Conservation (phyloP, 116 monocot genomes). For the Thalassia testudinum region DNA sequence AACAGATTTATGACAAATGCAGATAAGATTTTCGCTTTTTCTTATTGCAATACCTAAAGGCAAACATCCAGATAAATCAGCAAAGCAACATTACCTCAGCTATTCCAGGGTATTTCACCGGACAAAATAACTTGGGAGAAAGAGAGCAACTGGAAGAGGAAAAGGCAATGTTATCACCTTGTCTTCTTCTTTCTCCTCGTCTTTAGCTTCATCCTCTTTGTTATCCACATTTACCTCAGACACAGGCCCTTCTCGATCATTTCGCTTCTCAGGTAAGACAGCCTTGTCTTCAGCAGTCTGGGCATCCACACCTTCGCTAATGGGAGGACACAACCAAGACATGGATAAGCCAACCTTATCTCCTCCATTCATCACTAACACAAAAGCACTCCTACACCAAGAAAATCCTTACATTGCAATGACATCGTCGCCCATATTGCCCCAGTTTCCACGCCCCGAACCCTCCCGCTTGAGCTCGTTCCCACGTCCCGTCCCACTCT, state of each 20-base stretch:
- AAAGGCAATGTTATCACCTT: conserved; percentile 15
- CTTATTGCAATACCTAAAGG: no score
- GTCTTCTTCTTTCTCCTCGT: conserved; percentile 34
- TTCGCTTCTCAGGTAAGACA: conserved; percentile 14
- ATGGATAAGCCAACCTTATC: no score
- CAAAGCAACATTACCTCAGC: no score
- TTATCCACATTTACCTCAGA: conserved; percentile 11
- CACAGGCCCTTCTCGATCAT: conserved; percentile 5
- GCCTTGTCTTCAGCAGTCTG: conserved; percentile 15
- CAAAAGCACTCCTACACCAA: background rate
- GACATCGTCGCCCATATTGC: conserved; percentile 27
- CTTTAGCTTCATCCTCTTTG: conserved; percentile 15
- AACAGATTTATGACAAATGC: no score
- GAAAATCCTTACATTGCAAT: conserved; percentile 27
- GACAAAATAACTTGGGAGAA: no score
- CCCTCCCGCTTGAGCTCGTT: no score
- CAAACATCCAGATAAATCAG: no score
- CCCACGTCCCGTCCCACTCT: no score
- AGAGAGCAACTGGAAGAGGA: no score
- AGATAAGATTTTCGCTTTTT: no score
- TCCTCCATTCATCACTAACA: background rate
- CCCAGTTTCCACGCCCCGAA: no score
- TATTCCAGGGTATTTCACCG: no score
- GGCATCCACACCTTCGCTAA: conserved; percentile 11
- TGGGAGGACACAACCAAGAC: background rate